A percentile compares a stretch with the other conserved stretches of the same genome.
These are phyloP conservation scores for Colletotrichum eremochloae DNA, from an alignment of 2,329 filamentous ascomycete species.

Conservation along the genomic window DNA sequence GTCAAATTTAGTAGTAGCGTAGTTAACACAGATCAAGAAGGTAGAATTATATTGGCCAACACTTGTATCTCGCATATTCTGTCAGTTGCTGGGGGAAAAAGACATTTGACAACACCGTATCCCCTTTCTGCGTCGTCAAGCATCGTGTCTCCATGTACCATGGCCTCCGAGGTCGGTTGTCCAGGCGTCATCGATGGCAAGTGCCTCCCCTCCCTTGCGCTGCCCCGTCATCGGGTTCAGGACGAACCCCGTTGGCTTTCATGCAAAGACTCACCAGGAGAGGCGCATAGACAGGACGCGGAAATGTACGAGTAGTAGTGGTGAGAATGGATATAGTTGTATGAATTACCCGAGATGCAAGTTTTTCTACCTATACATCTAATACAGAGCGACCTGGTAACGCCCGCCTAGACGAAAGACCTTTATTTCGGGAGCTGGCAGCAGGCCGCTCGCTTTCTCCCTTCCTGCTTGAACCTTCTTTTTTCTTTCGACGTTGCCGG, in stretches of 20 bases:
- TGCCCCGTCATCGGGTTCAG: too few relatives aligned
- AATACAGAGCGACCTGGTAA: background rate
- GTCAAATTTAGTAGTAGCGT: background rate
- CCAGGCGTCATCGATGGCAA: too few relatives aligned
- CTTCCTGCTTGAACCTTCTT: background rate
- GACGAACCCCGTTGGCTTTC: too few relatives aligned
- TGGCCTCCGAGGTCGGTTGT: too few relatives aligned
- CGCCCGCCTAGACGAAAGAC: background rate
- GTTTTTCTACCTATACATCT: background rate
- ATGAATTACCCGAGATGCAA: background rate
- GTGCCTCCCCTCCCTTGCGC: too few relatives aligned
- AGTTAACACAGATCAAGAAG: background rate
- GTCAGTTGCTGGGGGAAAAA: background rate
- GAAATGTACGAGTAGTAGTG: too few relatives aligned
- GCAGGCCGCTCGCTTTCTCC: background rate
- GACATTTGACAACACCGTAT: background rate
- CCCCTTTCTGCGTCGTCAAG: background rate
- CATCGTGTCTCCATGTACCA: background rate
- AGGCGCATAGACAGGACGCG: too few relatives aligned
- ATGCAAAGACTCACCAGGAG: too few relatives aligned
- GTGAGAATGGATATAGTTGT: background rate
- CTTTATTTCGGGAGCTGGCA: background rate
- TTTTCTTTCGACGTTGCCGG: slow-evolving; percentile 6
- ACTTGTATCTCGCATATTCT: background rate
- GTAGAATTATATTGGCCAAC: too few relatives aligned